Percentiles rank a stretch among this genome's conserved stretches.
Evolutionary conservation across 441 rosid genomes (phyloP).

Genomic region (Erodium texanum): DNA sequence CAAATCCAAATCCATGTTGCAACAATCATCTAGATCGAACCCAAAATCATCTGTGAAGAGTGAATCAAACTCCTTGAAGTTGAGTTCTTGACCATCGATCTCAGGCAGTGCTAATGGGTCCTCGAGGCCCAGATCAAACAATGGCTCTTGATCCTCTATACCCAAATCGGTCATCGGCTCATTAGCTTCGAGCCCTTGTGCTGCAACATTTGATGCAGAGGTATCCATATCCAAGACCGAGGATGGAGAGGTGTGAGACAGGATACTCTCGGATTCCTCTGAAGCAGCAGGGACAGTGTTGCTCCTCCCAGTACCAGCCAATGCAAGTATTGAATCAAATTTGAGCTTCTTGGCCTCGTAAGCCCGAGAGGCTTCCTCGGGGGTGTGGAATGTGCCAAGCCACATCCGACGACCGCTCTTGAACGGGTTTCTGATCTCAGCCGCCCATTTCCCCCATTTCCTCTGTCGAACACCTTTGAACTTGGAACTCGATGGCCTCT

Average conservation of each 20-base stretch:
- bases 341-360: conserved; percentile 60
- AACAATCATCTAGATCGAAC: conserved; percentile 36
- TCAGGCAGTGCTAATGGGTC: neutral
- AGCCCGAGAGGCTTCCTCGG: conserved; percentile 78
- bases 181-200: too few species aligned
- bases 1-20: conserved; percentile 37
- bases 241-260: conserved; percentile 43
- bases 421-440: conserved; percentile 79
- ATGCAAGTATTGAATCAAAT: conserved; percentile 34
- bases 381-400: conserved; percentile 80
- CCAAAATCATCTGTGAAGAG: conserved; percentile 48
- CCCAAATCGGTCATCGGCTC: neutral
- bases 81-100: conserved; percentile 18
- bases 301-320: neutral
- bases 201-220: conserved; percentile 12
- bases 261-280: conserved; percentile 34
- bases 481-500: neutral
- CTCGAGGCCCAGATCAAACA: conserved; percentile 10
- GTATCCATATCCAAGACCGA: conserved; percentile 35
- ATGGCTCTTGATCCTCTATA: neutral
- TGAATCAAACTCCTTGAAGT: conserved; percentile 42
- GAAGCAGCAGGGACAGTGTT: conserved; percentile 19
- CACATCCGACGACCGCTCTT: conserved; percentile 51
- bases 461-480: conserved; percentile 77
- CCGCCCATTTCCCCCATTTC: conserved; percentile 99